Evolutionary conservation across 192 early-diverging fungal genomes (phyloP).

Genomic region (Endogone sp.): DNA sequence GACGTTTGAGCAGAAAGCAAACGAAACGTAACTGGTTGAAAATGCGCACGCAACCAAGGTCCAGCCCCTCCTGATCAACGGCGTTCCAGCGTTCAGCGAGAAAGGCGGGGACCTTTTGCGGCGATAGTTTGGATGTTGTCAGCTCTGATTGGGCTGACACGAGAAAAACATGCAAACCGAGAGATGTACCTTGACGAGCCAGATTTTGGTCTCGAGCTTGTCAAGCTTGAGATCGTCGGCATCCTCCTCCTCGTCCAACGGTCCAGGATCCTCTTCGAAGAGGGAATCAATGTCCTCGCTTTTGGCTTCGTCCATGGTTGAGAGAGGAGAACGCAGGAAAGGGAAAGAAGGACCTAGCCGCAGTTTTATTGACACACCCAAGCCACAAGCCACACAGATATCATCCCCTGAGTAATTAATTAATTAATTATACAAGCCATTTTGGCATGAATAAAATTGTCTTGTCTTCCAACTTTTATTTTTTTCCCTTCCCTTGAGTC

Average conservation of each 20-base stretch:
- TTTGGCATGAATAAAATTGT: too few relatives aligned
- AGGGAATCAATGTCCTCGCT: slow-evolving; percentile 48
- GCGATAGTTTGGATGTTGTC: too few relatives aligned
- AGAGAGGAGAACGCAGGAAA: too few relatives aligned
- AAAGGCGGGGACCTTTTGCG: slow-evolving; percentile 81
- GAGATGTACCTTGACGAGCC: slow-evolving; percentile 81
- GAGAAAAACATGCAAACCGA: background rate
- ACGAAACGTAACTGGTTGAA: slow-evolving; percentile 47
- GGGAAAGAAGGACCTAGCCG: too few relatives aligned
- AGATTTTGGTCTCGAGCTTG: slow-evolving; percentile 69
- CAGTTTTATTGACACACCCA: too few relatives aligned
- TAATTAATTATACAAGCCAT: too few relatives aligned
- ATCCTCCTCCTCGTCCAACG: slow-evolving; percentile 56
- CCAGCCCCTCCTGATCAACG: slow-evolving; percentile 58
- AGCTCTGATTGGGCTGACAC: too few relatives aligned
- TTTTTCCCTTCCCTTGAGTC: background rate
- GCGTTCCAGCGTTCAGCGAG: slow-evolving; percentile 81
- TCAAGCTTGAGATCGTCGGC: slow-evolving; percentile 66
- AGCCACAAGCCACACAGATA: too few relatives aligned
- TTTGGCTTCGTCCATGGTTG: too few relatives aligned
- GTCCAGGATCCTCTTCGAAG: slow-evolving; percentile 47
- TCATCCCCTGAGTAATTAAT: too few relatives aligned
- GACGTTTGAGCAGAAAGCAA: too few relatives aligned
- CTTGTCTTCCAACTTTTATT: background rate
- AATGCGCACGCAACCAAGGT: slow-evolving; percentile 78